Evolutionary conservation across 306 rosid genomes (phyloP).

Genomic region (apple (Malus domestica)): DNA sequence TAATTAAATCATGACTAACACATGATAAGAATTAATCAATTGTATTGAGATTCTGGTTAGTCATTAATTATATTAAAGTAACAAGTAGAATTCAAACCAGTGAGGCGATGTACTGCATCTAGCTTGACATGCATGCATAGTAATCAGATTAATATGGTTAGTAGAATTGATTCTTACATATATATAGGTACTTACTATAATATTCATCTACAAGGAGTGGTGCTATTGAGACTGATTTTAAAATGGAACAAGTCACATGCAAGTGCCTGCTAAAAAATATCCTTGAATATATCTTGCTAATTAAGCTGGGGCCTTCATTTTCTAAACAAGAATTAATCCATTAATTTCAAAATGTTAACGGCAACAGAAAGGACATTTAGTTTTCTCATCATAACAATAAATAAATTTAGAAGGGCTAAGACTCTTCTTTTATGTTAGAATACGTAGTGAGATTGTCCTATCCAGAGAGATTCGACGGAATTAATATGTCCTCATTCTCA

Average conservation of each 20-base stretch:
- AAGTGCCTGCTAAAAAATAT: neutral
- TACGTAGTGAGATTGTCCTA: constrained; percentile 20
- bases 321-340: neutral
- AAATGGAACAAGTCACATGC: neutral
- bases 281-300: neutral
- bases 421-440: constrained; percentile 7
- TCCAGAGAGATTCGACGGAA: constrained; percentile 7
- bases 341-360: constrained; percentile 12
- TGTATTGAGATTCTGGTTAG: neutral
- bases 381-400: neutral
- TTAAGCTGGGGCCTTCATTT: neutral
- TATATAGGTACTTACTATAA: no score
- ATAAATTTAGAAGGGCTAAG: neutral
- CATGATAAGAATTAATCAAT: neutral
- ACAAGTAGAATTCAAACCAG: neutral
- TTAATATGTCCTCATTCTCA: constrained; percentile 28
- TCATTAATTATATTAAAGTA: neutral
- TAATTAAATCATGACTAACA: neutral
- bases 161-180: neutral
- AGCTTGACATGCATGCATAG: neutral
- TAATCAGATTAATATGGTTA: no score
- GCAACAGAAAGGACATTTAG: constrained; percentile 19
- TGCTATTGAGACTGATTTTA: neutral
- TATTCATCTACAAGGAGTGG: neutral
- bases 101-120: neutral